These are phyloP conservation scores for Botrytis galanthina DNA, from an alignment of 2,329 filamentous ascomycete genomes.

Conservation along the genomic window DNA sequence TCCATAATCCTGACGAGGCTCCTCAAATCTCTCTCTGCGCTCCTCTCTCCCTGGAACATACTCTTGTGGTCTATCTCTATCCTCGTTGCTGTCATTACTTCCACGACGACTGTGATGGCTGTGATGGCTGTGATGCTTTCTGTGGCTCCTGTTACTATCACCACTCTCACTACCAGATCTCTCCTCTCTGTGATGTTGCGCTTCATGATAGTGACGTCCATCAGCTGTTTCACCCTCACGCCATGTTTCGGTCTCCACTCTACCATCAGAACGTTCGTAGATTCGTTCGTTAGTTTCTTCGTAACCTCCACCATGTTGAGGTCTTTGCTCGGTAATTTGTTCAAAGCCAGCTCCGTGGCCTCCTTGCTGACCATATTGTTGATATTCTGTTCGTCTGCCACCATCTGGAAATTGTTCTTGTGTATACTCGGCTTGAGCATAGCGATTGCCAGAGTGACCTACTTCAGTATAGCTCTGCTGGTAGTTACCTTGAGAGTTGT, in stretches of 20 bases:
- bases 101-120: conserved; percentile 27
- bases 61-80: conserved; percentile 24
- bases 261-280: conserved; percentile 42
- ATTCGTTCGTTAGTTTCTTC: conserved; percentile 58
- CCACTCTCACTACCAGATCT: conserved; percentile 35
- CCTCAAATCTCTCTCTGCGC: conserved; percentile 19
- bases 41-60: conserved; percentile 21
- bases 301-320: conserved; percentile 53
- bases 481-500: conserved; percentile 59
- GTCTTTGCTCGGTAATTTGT: conserved; percentile 54
- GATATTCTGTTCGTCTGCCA: conserved; percentile 57
- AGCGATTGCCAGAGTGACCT: conserved; percentile 46
- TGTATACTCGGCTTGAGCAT: conserved; percentile 40
- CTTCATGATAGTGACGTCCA: conserved; percentile 28
- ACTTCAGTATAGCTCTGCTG: conserved; percentile 61
- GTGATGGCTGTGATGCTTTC: conserved; percentile 35
- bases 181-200: conserved; percentile 30
- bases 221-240: conserved; percentile 25
- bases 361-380: conserved; percentile 51
- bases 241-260: conserved; percentile 34
- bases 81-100: conserved; percentile 25
- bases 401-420: conserved; percentile 59
- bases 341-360: conserved; percentile 54
- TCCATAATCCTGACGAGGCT: conserved; percentile 26
- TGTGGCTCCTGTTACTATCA: conserved; percentile 34